Evolutionary conservation across 1,284 basidiomycete species (phyloP), one percentile per base, ranked within the genome.

Genomic region (Microbotryum violaceum): DNA sequence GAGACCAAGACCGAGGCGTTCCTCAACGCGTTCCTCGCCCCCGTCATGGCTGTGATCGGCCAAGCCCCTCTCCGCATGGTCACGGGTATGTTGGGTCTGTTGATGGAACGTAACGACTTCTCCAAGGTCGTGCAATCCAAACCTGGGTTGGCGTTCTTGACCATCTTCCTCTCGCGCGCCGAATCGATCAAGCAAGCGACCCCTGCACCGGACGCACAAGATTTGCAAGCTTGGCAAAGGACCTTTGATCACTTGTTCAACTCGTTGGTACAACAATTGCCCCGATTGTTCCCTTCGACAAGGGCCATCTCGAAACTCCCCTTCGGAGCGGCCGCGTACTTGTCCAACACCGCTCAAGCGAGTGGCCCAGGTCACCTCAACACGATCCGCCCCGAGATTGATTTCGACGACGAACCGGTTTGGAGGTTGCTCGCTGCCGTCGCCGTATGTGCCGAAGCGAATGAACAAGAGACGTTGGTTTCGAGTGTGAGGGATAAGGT

Each of bases 71-170:
- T 98, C 63, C 82, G 88, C 52, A 81, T 97, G 56, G 84, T 97
- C 10, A 86, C 85, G 14, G 96, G 93, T 5, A 81, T 97, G 70
- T 78, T 97, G 60, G 88, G 89, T 3, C 78, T 97, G 53, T 78
- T 96, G 52, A 77, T 93, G 60, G 87, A 92, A 76, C 81, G 89
- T 46, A 90, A 87, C 70, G 83, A 96, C 70, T 81, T 90, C 37
- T 79, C 84, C 18, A 76, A 78, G 51, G 81, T 93, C 52, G 84
- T 88, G 23, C 82, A 83, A 16, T 78, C 90, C 20, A 85, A 84
- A 85, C 91, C 96, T 57, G 96, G 94, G 42, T 80, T 97, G 31
- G 91, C 92, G 9, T 82, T 98, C 57, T 80, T 97, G 65, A 98
- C 93, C 0, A 81, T 96, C 55, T 87, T 98, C 74, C 79, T 98